Base-by-base conservation (phyloP, 1,139 yeast species). In the Pichia sp. region DNA sequence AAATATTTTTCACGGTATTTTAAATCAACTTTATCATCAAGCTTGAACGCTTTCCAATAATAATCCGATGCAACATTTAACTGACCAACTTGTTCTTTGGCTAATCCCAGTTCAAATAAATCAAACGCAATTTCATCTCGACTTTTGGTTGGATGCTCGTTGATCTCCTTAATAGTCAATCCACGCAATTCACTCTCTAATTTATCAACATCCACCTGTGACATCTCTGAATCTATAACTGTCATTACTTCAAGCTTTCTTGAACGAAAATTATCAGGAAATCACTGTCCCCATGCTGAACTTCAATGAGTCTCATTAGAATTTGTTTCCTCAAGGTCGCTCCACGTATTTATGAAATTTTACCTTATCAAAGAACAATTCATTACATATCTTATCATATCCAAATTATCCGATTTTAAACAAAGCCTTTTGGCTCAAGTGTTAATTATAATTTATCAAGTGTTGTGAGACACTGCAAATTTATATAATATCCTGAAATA, bases 61-160 rank as follows among this genome's bases (percentile, higher is more conserved):
- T 65, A 70, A 33, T 69, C 74, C 28, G 86, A 78, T 0, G 96
- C 96, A 54, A 87, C 96, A 5, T 85, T 71, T 75, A 88, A 71
- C 46, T 77, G 68, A 0, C 96, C 96, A 39, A 70, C 74, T 22
- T 74, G 65, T 61, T 88, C 96, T 53, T 78, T 79, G 40, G 73
- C 78, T 0, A 80, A 76, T 1, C 89, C 96, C 40, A 66, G 62
- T 52, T 83, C 89, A 65, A 84, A 87, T 22, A 74, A 60, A 22
- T 65, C 65, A 34, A 86, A 62, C 1, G 95, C 95, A 42, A 56
- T 48, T 20, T 57, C 52, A 24, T 49, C 50, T 30, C 43, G 45
- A 18, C 50, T 38, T 37, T 56, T 57, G 1, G 53, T 52, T 2
- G 62, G 59, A 43, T 57, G 59, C 14, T 50, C 41, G 20, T 48